A percentile compares a stretch with the other conserved stretches of the same genome.
Conservation (phyloP, 805 yeast genomes). For the Wickerhamomyces alni region DNA sequence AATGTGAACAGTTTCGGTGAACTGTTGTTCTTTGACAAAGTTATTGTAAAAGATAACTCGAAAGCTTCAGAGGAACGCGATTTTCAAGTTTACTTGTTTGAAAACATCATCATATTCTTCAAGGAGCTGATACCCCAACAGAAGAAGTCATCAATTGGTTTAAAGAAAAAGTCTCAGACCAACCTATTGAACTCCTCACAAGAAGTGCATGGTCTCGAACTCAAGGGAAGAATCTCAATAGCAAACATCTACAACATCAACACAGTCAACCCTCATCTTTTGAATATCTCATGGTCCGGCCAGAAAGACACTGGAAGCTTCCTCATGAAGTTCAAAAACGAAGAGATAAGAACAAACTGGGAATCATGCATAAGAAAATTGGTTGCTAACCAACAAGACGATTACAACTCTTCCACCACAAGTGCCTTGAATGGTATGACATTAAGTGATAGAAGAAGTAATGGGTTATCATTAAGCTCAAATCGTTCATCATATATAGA, state of each 20-base stretch:
- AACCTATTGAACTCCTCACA: slow-evolving; percentile 9
- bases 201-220: slow-evolving; percentile 40
- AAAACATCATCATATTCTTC: slow-evolving; percentile 58
- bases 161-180: slow-evolving; percentile 32
- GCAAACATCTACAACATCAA: slow-evolving; percentile 53
- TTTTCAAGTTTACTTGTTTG: slow-evolving; percentile 85
- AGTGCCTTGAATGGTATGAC: slow-evolving; percentile 12
- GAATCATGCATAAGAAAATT: slow-evolving; percentile 52
- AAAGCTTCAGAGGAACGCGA: slow-evolving; percentile 65
- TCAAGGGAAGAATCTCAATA: slow-evolving; percentile 79
- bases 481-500: slow-evolving; percentile 21
- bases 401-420: slow-evolving; percentile 8
- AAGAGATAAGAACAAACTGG: slow-evolving; percentile 84
- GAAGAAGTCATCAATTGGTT: slow-evolving; percentile 41
- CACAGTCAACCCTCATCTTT: slow-evolving; percentile 43
- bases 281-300: slow-evolving; percentile 78
- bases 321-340: slow-evolving; percentile 73
- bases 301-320: slow-evolving; percentile 83
- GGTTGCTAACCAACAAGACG: slow-evolving; percentile 27
- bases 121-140: slow-evolving; percentile 44
- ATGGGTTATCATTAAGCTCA: slow-evolving; percentile 20
- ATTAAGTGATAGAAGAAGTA: slow-evolving; percentile 21
- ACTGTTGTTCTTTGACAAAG: slow-evolving; percentile 66
- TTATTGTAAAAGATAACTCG: slow-evolving; percentile 55
- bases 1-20: slow-evolving; percentile 78